These are phyloP conservation scores for Mortierella alpina DNA, from an alignment of 192 early-diverging fungal genomes.

Conservation along the genomic window DNA sequence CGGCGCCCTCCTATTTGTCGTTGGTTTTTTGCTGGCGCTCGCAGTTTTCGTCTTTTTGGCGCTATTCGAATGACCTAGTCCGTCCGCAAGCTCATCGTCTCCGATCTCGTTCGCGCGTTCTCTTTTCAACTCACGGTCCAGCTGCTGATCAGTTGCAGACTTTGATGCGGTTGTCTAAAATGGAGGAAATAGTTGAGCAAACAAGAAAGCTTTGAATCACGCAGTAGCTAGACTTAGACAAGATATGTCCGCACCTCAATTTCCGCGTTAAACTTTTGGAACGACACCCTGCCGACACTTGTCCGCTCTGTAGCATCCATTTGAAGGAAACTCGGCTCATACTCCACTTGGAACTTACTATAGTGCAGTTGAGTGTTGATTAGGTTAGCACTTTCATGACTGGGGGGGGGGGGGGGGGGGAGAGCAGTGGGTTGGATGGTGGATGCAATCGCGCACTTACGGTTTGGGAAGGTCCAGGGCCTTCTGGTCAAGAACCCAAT, in stretches of 20 bases:
- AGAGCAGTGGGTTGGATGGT: not conserved
- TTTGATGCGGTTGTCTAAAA: constrained; percentile 34
- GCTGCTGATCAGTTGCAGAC: constrained; percentile 25
- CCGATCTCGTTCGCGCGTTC: constrained; percentile 26
- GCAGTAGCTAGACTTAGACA: not conserved
- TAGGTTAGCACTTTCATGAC: no score
- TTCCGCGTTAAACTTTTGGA: constrained; percentile 44
- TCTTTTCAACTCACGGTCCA: constrained; percentile 47
- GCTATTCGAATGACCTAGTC: constrained; percentile 13
- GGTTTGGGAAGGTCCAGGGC: constrained; percentile 43
- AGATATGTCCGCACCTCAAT: constrained; percentile 18
- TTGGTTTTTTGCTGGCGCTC: constrained; percentile 5
- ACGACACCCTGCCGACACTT: constrained; percentile 37
- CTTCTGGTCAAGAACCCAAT: constrained; percentile 43
- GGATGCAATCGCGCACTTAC: constrained; percentile 14
- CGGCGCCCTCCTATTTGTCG: constrained; percentile 21
- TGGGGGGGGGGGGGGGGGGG: no score
- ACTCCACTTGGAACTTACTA: constrained; percentile 53
- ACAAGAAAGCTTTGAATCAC: not conserved
- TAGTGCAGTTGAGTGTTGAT: not conserved
- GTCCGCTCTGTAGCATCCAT: constrained; percentile 32
- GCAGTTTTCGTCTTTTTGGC: constrained; percentile 39
- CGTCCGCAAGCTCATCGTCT: constrained; percentile 43
- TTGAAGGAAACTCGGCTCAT: constrained; percentile 53
- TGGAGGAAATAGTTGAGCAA: not conserved